Percentiles rank a stretch among this genome's conserved stretches.
Conservation (phyloP, 805 yeast genomes). For the Starmera caribaea region DNA sequence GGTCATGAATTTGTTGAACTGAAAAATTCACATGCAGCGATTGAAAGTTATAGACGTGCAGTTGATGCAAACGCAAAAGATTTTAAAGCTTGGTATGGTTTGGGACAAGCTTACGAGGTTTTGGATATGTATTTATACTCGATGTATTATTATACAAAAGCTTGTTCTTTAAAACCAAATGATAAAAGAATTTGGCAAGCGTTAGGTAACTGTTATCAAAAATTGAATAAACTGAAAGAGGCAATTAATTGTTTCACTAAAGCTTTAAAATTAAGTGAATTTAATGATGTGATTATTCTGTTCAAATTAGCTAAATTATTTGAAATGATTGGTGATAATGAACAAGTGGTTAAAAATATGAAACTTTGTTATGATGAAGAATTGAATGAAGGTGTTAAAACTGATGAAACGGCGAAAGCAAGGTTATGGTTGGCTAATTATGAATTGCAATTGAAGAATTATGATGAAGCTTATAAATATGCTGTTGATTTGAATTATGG, state of each 20-base stretch:
- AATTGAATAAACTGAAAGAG: constrained; percentile 58
- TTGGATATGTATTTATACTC: constrained; percentile 92
- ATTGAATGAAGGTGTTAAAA: constrained; percentile 44
- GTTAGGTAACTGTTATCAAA: constrained; percentile 80
- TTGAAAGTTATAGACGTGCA: constrained; percentile 88
- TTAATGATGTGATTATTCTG: constrained; percentile 43
- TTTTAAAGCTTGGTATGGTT: constrained; percentile 96
- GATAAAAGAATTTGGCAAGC: constrained; percentile 98
- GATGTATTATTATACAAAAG: constrained; percentile 82
- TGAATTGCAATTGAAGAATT: constrained; percentile 48
- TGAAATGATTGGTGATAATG: constrained; percentile 40
- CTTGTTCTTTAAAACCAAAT: constrained; percentile 77
- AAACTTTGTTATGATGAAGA: constrained; percentile 54
- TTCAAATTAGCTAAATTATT: constrained; percentile 62
- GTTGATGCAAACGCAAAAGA: constrained; percentile 84
- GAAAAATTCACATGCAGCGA: constrained; percentile 95
- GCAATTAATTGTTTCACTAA: constrained; percentile 76
- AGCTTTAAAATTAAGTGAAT: constrained; percentile 53
- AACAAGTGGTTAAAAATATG: constrained; percentile 16
- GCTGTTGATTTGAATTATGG: constrained; percentile 67
- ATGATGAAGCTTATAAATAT: constrained; percentile 59
- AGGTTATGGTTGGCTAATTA: constrained; percentile 77
- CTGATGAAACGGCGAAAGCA: constrained; percentile 71
- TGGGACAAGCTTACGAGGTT: constrained; percentile 97
- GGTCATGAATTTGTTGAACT: constrained; percentile 98